These are phyloP conservation scores for Chalciporus chontae DNA, from an alignment of 768 basidiomycete genomes.

Conservation along the genomic window DNA sequence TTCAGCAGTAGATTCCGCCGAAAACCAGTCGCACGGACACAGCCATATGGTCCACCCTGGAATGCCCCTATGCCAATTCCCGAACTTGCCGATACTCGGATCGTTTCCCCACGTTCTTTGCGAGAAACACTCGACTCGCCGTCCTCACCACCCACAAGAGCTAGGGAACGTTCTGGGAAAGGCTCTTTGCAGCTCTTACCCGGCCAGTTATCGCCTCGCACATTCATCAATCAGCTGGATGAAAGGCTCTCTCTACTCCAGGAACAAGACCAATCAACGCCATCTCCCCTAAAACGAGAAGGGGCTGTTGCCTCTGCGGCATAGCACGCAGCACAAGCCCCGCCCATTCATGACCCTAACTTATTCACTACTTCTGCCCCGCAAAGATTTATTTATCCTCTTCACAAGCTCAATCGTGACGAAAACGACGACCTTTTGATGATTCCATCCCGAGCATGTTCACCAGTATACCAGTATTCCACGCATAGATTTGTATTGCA, in stretches of 20 bases:
- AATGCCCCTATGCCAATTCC: constrained; percentile 29
- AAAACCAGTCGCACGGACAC: constrained; percentile 32
- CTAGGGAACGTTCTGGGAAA: neutral
- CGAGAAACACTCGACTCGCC: neutral
- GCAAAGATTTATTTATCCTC: neutral
- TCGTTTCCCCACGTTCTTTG: neutral
- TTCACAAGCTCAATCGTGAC: neutral
- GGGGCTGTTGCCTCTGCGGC: neutral
- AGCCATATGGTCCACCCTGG: constrained; percentile 37
- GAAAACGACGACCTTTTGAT: neutral
- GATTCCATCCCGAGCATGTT: neutral
- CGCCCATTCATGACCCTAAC: constrained; percentile 6
- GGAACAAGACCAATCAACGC: constrained; percentile 1
- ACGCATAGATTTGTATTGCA: constrained; percentile 17
- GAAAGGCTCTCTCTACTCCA: constrained; percentile 19
- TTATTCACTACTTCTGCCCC: constrained; percentile 1
- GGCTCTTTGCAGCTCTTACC: neutral
- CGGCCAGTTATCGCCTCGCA: constrained; percentile 14
- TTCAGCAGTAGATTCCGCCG: constrained; percentile 16
- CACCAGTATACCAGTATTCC: neutral
- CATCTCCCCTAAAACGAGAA: neutral
- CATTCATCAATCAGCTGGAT: constrained; percentile 17
- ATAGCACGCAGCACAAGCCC: neutral
- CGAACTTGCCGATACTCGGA: neutral
- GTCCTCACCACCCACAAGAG: neutral